These are phyloP conservation scores for Oldenlandia corymbosa DNA, from an alignment of 257 asterid species.

Conservation along the genomic window DNA sequence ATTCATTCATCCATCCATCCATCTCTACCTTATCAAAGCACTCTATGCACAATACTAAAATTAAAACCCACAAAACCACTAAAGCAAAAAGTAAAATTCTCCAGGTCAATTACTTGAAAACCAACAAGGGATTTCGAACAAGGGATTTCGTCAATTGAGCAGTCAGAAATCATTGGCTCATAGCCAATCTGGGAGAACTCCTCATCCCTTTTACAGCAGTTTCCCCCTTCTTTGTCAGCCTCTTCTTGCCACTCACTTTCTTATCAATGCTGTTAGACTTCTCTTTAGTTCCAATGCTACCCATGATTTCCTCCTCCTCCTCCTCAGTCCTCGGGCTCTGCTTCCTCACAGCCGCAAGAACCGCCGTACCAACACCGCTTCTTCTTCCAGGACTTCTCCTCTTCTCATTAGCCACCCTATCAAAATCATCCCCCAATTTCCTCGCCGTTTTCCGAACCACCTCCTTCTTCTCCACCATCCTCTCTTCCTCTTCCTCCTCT, in stretches of 20 bases:
- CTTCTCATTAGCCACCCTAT: conserved; percentile 57
- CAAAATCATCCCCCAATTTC: conserved; percentile 75
- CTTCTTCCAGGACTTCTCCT: conserved; percentile 19
- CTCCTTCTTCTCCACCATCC: conserved; percentile 20
- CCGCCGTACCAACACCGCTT: conserved; percentile 5
- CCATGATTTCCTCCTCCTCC: conserved; percentile 3
- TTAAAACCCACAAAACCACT: background rate
- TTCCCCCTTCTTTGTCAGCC: conserved; percentile 13
- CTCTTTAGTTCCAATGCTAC: conserved; percentile 3
- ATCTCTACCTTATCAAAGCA: background rate
- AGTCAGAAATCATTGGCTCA: conserved; percentile 17
- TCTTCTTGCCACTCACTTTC: conserved; percentile 12
- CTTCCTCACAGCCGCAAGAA: conserved; percentile 22
- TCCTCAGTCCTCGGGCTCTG: conserved; percentile 22
- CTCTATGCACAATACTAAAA: conserved; percentile 1
- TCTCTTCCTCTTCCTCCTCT: conserved; percentile 27
- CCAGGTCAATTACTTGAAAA: no score
- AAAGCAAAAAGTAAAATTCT: no score
- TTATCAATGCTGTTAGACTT: conserved; percentile 12
- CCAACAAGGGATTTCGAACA: no score
- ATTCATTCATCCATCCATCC: background rate
- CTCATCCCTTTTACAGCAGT: conserved; percentile 31
- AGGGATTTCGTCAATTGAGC: no score
- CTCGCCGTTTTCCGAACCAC: conserved; percentile 40
- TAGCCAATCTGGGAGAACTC: conserved; percentile 58